Percentiles rank a stretch among this genome's conserved stretches.
Conservation (phyloP, 106 monocot species). For the Acanthochlamys bracteata region DNA sequence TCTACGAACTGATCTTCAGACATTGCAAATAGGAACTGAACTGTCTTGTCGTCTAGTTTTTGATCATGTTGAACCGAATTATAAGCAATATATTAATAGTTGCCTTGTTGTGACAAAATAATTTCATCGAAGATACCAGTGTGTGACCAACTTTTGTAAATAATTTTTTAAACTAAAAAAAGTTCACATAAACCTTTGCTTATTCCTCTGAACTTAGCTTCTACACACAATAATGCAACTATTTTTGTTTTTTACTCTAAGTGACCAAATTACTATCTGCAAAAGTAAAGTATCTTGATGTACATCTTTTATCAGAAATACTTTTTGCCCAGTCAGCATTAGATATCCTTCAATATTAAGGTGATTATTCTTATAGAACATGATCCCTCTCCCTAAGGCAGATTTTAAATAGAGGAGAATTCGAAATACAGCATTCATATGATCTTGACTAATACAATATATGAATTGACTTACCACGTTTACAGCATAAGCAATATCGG, state of each 20-base stretch:
- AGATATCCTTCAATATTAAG: neutral
- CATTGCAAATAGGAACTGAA: neutral
- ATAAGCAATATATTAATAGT: neutral
- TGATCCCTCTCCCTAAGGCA: neutral
- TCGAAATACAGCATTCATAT: neutral
- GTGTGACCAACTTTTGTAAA: no score
- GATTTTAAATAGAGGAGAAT: neutral
- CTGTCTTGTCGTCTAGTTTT: neutral
- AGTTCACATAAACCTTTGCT: neutral
- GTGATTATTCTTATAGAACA: neutral
- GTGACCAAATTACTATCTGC: slow-evolving; percentile 1
- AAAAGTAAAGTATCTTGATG: slow-evolving; percentile 1
- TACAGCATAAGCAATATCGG: neutral
- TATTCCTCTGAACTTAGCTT: neutral
- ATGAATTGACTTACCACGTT: neutral
- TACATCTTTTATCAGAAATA: slow-evolving; percentile 1
- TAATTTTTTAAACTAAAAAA: neutral
- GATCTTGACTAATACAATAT: neutral
- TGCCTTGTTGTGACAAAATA: neutral
- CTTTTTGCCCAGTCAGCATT: neutral
- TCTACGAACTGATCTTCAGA: neutral
- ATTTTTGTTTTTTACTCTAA: slow-evolving; percentile 2
- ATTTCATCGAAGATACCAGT: neutral
- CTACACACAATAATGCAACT: neutral
- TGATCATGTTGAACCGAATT: neutral